These are phyloP conservation scores for Allantophomopsis lycopodina DNA, from an alignment of 2,329 filamentous ascomycete genomes.

Conservation along the genomic window DNA sequence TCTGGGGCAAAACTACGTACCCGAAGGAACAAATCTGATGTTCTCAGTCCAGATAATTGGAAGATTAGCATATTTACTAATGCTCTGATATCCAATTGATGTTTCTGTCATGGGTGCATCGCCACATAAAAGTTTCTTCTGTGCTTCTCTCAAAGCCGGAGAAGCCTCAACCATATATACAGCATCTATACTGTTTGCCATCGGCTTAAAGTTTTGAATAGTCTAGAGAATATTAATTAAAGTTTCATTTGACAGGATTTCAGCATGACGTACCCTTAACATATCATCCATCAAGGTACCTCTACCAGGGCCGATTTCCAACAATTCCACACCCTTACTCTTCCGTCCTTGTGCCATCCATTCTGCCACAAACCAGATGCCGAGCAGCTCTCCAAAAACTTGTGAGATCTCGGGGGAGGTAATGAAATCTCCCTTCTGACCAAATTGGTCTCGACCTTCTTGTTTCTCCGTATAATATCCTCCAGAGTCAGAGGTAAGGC, in stretches of 20 bases:
- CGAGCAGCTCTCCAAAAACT: constrained; percentile 87
- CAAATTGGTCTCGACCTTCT: constrained; percentile 71
- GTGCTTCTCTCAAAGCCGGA: constrained; percentile 57
- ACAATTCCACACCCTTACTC: constrained; percentile 64
- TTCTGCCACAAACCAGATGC: constrained; percentile 90
- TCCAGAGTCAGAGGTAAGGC: constrained; percentile 76
- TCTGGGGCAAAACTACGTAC: constrained; percentile 3
- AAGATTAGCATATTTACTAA: constrained; percentile 58
- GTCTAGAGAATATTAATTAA: constrained; percentile 37
- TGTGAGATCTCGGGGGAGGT: constrained; percentile 97
- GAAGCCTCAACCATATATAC: constrained; percentile 96
- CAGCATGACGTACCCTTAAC: constrained; percentile 53
- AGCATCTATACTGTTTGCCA: constrained; percentile 66
- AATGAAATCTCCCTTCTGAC: constrained; percentile 86
- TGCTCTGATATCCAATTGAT: constrained; percentile 59
- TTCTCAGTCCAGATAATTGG: constrained; percentile 83
- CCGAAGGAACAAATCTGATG: constrained; percentile 13
- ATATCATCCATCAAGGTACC: constrained; percentile 97
- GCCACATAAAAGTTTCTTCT: constrained; percentile 73
- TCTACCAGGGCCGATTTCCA: constrained; percentile 87
- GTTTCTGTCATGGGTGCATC: constrained; percentile 54
- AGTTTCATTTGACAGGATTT: constrained; percentile 4
- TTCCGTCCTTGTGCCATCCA: constrained; percentile 85
- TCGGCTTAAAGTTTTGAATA: constrained; percentile 66
- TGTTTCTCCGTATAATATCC: constrained; percentile 82